phyloP scores from a whole-genome alignment of 306 rosid genomes.

The Cicer arietinum region DNA sequence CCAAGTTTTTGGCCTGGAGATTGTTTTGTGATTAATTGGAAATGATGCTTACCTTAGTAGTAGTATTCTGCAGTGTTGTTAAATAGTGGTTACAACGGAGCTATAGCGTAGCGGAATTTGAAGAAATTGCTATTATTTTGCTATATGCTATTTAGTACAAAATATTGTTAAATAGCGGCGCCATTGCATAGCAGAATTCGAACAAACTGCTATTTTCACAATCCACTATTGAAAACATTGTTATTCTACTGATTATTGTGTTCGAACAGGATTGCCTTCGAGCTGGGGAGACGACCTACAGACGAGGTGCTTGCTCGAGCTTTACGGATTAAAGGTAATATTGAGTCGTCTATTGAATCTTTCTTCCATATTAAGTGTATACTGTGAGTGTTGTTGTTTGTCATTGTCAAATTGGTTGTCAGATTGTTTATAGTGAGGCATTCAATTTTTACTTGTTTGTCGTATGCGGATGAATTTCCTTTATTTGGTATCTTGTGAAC shows the following conservation, averaged over 20 bases:
- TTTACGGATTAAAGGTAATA: slow-evolving; percentile 89
- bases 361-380: slow-evolving; percentile 16
- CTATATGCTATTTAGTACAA: no score
- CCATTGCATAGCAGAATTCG: no score
- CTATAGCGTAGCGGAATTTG: no score
- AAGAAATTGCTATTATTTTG: no score
- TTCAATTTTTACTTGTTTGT: slow-evolving; percentile 14
- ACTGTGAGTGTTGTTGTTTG: slow-evolving; percentile 12
- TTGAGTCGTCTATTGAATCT: slow-evolving; percentile 38
- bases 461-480: neutral
- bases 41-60: neutral
- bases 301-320: slow-evolving; percentile 84
- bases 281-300: slow-evolving; percentile 84
- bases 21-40: neutral
- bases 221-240: no score
- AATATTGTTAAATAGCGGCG: no score
- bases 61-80: neutral
- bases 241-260: slow-evolving; percentile 18
- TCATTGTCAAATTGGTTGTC: neutral
- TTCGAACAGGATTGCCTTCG: slow-evolving; percentile 78
- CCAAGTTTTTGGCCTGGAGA: neutral
- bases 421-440: slow-evolving; percentile 13
- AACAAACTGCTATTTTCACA: no score
- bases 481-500: slow-evolving; percentile 15
- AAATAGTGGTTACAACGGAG: no score